phyloP scores from a whole-genome alignment of 164 flowering plant genomes.

The Magnolia sinica region DNA sequence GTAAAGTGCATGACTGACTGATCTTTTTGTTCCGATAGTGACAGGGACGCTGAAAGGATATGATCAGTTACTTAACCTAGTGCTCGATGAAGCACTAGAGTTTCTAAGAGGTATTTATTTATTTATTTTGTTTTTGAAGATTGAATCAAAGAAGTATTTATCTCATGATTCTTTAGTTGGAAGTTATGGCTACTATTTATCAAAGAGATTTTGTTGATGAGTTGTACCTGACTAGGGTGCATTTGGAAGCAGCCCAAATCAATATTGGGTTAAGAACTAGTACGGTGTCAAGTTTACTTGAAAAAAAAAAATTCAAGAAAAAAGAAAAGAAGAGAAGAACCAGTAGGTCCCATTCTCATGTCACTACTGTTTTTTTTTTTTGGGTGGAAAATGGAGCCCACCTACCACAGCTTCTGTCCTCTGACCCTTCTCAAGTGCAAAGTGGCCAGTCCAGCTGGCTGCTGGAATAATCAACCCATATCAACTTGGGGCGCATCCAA shows the following conservation, averaged over 20 bases:
- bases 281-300: too few relatives aligned
- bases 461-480: too few relatives aligned
- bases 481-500: background rate
- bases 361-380: background rate
- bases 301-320: too few relatives aligned
- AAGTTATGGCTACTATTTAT: background rate
- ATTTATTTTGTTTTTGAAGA: background rate
- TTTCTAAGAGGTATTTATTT: conserved; percentile 67
- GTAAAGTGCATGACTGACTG: background rate
- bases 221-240: background rate
- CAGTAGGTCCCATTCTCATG: background rate
- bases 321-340: too few relatives aligned
- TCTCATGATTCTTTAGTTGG: background rate
- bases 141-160: too few relatives aligned
- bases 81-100: conserved; percentile 89
- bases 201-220: background rate
- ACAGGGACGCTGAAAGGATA: conserved; percentile 92
- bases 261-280: too few relatives aligned
- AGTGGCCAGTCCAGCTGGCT: too few relatives aligned
- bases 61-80: conserved; percentile 91
- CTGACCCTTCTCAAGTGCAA: too few relatives aligned
- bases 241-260: too few relatives aligned
- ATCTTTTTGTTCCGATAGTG: conserved; percentile 35
- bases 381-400: background rate
- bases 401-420: background rate